Base-by-base conservation (phyloP, 2,329 filamentous ascomycete genomes). In the Cryphonectria naterciae region DNA sequence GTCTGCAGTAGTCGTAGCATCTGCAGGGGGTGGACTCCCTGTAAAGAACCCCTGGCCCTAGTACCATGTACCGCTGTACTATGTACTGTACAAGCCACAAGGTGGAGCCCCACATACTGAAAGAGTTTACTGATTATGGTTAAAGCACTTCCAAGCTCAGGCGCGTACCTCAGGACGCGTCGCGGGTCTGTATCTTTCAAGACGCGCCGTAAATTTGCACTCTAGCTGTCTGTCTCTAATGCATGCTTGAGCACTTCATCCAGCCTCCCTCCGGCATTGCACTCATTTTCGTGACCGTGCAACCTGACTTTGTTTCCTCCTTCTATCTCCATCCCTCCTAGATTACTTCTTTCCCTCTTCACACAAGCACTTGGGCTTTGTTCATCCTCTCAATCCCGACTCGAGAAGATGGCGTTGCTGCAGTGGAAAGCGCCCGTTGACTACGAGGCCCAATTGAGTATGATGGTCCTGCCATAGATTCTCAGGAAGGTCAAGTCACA, bases 401-500 rank as follows among this genome's bases (percentile, higher is more conserved):
- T 19, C 52, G 74, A 70, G 75, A 83, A 74, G 75, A 98, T 98
- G 95, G 92, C 94, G 87, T 92, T 98, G 78, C 88, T 94, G 78
- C 91, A 92, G 75, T 92, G 92, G 81, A 91, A 88, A 79, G 87
- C 91, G 76, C 89, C 92, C 67, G 94, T 97, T 77, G 91, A 97
- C 81, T 99, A 99, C 84, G 88, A 91, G 78, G 90, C 91, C 77
- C 96, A 99, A 82, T 90, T 96, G 83, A 85, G 93, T 94, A 82
- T 76, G 90, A 81, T 35, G 22, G 65, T 22, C 37, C 41, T 71
- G 68, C 69, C 75, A 35, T 58, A 54, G 43, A 61, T 17, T 37
- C 32, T 35, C 35, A 37, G 32, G 4, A 37, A 15, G n/a, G 35
- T 25, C 5, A 39, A 13, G 19, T 19, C 28, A 49, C 71, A 49